Conservation (phyloP, 192 early-diverging fungal genomes). For the Obelidium mucronatum region DNA sequence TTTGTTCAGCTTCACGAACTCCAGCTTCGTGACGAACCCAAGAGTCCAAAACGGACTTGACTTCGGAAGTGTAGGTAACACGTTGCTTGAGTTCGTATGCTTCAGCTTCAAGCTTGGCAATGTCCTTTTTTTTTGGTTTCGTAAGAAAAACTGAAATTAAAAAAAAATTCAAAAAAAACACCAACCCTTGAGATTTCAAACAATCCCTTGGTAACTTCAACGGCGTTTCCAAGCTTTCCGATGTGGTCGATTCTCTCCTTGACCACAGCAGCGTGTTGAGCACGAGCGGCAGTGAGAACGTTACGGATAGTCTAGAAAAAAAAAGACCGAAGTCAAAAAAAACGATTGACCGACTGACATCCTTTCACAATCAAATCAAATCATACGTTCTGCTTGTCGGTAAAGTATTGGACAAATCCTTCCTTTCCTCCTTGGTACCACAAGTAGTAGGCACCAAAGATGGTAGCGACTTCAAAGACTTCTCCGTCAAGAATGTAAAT, state of each 20-base stretch:
- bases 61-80: conserved; percentile 78
- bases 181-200: conserved; percentile 90
- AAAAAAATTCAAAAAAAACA: not conserved
- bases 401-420: conserved; percentile 78
- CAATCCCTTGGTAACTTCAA: conserved; percentile 90
- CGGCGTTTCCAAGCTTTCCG: conserved; percentile 91
- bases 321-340: conserved; percentile 6
- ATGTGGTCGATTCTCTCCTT: conserved; percentile 89
- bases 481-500: conserved; percentile 97
- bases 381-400: conserved; percentile 56
- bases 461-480: conserved; percentile 80
- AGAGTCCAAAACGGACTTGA: conserved; percentile 89
- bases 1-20: conserved; percentile 94
- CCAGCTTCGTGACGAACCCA: conserved; percentile 97
- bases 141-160: not conserved
- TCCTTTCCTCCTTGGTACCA: conserved; percentile 83
- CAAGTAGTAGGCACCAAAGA: conserved; percentile 80
- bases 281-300: conserved; percentile 83
- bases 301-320: conserved; percentile 76
- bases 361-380: not conserved
- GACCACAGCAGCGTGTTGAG: conserved; percentile 91
- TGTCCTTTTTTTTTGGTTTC: conserved; percentile 63
- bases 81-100: conserved; percentile 95
- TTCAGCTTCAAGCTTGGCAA: conserved; percentile 92
- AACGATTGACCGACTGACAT: not conserved